phyloP scores from a whole-genome alignment of 2,329 filamentous ascomycete genomes.

The Corynespora cassiicola region DNA sequence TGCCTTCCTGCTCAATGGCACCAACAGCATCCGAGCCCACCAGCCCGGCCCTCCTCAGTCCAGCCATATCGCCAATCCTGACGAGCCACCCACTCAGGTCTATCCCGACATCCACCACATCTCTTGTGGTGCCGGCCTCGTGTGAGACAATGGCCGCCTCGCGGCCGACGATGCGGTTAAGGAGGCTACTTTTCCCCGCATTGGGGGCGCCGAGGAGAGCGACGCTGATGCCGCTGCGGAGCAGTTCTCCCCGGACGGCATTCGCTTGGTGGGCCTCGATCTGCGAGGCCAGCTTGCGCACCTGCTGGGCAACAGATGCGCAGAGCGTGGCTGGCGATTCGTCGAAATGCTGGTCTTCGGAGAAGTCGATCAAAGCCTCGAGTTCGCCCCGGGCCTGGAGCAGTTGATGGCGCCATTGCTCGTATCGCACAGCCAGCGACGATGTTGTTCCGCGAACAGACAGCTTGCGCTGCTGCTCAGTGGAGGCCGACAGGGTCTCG shows the following conservation, averaged over 20 bases:
- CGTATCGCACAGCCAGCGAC: slow-evolving; percentile 75
- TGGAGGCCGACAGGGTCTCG: slow-evolving; percentile 70
- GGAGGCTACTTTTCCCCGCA: slow-evolving; percentile 89
- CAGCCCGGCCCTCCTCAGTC: slow-evolving; percentile 66
- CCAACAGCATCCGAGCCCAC: slow-evolving; percentile 61
- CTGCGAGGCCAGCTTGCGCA: slow-evolving; percentile 65
- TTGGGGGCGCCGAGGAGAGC: slow-evolving; percentile 92
- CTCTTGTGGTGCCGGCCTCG: slow-evolving; percentile 91
- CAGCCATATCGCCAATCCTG: slow-evolving; percentile 94
- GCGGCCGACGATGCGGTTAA: slow-evolving; percentile 87
- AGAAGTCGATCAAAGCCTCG: slow-evolving; percentile 95
- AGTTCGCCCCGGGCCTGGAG: slow-evolving; percentile 86
- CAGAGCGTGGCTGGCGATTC: slow-evolving; percentile 79
- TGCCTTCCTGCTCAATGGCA: slow-evolving; percentile 85
- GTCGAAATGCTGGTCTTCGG: slow-evolving; percentile 96
- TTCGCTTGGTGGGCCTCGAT: slow-evolving; percentile 77
- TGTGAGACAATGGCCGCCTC: slow-evolving; percentile 95
- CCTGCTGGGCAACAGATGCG: slow-evolving; percentile 69
- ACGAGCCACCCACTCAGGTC: slow-evolving; percentile 91
- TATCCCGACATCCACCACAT: slow-evolving; percentile 89
- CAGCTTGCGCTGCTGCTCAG: slow-evolving; percentile 89
- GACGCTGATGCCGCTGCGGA: slow-evolving; percentile 84
- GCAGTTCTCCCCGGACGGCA: slow-evolving; percentile 80
- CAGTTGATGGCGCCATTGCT: slow-evolving; percentile 78
- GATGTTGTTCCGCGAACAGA: slow-evolving; percentile 81